Conservation (phyloP, 2,329 filamentous ascomycete genomes). For the Nemania serpens region DNA sequence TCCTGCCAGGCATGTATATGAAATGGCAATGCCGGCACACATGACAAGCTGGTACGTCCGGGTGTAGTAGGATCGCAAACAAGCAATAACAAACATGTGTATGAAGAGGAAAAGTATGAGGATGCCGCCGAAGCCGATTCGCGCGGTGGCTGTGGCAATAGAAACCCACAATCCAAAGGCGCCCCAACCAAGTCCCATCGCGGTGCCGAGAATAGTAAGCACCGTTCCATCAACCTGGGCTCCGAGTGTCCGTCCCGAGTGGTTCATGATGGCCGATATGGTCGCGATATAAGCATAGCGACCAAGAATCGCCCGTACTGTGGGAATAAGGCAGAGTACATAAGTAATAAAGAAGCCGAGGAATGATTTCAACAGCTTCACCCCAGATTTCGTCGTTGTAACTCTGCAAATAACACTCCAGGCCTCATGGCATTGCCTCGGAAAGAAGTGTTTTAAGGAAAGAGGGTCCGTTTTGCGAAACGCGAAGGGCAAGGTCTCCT, state of each 20-base stretch:
- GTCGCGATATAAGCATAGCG: slow-evolving; percentile 60
- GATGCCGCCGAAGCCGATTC: slow-evolving; percentile 57
- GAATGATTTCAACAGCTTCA: slow-evolving; percentile 58
- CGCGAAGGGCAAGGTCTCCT: slow-evolving; percentile 51
- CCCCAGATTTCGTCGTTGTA: slow-evolving; percentile 54
- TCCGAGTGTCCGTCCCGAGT: slow-evolving; percentile 59
- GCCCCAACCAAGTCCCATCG: slow-evolving; percentile 60
- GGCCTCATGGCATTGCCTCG: slow-evolving; percentile 52
- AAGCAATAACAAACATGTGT: slow-evolving; percentile 57
- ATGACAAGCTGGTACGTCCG: slow-evolving; percentile 60
- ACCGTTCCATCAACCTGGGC: slow-evolving; percentile 61
- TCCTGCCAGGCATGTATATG: slow-evolving; percentile 58
- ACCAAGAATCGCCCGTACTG: slow-evolving; percentile 55
- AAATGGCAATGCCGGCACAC: slow-evolving; percentile 59
- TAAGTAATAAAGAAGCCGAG: slow-evolving; percentile 62
- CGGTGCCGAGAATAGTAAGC: slow-evolving; percentile 58
- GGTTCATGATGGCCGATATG: slow-evolving; percentile 62
- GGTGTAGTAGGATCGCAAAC: slow-evolving; percentile 59
- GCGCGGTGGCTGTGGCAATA: slow-evolving; percentile 52
- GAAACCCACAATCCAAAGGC: slow-evolving; percentile 58
- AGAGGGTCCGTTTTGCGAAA: slow-evolving; percentile 54
- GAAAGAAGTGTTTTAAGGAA: slow-evolving; percentile 52
- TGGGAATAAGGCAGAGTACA: slow-evolving; percentile 57
- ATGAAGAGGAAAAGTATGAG: slow-evolving; percentile 59
- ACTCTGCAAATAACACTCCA: slow-evolving; percentile 48